Base-by-base conservation (phyloP, 2,329 filamentous ascomycete species). In the Huntiella bhutanensis region DNA sequence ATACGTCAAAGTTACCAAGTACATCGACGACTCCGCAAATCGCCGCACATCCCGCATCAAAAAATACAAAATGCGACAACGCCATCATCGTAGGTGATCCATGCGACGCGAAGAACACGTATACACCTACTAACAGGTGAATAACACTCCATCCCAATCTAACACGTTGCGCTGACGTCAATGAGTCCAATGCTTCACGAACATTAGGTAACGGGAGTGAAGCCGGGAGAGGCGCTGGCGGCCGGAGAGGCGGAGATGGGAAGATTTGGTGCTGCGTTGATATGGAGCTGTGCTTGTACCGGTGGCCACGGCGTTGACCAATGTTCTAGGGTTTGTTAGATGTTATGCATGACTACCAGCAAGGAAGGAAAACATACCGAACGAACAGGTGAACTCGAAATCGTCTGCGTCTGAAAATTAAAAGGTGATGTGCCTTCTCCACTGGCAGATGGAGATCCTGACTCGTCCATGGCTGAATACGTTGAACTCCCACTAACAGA, bases 261-360 rank as follows among this genome's bases (percentile, higher is more conserved):
- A 96, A 94, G 61, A 96, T 92, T 61, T 95, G 87, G 59, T 96
- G 87, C 55, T 79, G 75, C 5, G 75, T 66, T 15, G 84, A 93
- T 48, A 98, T 81, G 59, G 84, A 93, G 60, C 83, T 92, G 65
- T 96, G 88, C 59, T 95, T 94, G 70, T 98, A 98, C 60, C 91
- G 86, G 66, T 98, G 91, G 52, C 91, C 91, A 51, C 88, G 80
- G 53, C 91, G 77, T 62, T 94, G 84, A 52, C 87, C 87, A 52
- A 95, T 76, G 55, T 85, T 88, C 80, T 92, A 60, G 33, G 4
- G 32, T 19, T 28, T n/a, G 12, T 45, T 19, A 16, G 32, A 3
- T 34, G 12, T 15, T 11, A 32, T 49, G 19, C 12, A n/a, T 39
- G 16, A 37, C n/a, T 22, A 13, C 32, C 8, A 19, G 13, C 7